Conservation (phyloP, 495 filamentous ascomycete genomes). For the Penicillium lividum region DNA sequence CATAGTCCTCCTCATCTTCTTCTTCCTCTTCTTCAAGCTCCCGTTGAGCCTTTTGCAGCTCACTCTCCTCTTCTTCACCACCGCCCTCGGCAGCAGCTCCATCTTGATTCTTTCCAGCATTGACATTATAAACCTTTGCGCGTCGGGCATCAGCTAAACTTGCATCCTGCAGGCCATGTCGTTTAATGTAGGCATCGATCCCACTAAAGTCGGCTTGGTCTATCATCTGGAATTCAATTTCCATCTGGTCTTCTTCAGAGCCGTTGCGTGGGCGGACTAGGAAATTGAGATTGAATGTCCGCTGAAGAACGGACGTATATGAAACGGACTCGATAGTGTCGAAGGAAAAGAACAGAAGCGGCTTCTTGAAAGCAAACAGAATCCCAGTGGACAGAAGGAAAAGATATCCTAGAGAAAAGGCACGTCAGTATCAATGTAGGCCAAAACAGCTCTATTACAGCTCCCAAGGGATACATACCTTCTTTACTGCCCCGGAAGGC, state of each 20-base stretch:
- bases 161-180: conserved; percentile 81
- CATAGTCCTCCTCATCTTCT: conserved; percentile 88
- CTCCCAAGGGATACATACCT: conserved; percentile 44
- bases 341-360: conserved; percentile 81
- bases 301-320: conserved; percentile 86
- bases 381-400: conserved; percentile 88
- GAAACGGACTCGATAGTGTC: conserved; percentile 76
- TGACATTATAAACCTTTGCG: conserved; percentile 78
- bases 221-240: conserved; percentile 83
- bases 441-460: not conserved
- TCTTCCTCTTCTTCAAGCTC: conserved; percentile 67
- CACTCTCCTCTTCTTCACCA: conserved; percentile 50
- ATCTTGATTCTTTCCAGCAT: conserved; percentile 45
- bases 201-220: conserved; percentile 81
- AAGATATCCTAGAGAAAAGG: conserved; percentile 62
- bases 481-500: conserved; percentile 93
- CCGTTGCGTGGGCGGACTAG: conserved; percentile 49
- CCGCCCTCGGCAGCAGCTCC: conserved; percentile 35
- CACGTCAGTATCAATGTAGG: conserved; percentile 1
- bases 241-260: conserved; percentile 54
- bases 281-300: conserved; percentile 91
- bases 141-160: conserved; percentile 87
- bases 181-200: conserved; percentile 82
- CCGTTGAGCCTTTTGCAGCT: conserved; percentile 69
- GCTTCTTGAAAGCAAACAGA: conserved; percentile 94